Base-by-base conservation (phyloP, 169 alveolate species). In the Plasmodium inui region DNA sequence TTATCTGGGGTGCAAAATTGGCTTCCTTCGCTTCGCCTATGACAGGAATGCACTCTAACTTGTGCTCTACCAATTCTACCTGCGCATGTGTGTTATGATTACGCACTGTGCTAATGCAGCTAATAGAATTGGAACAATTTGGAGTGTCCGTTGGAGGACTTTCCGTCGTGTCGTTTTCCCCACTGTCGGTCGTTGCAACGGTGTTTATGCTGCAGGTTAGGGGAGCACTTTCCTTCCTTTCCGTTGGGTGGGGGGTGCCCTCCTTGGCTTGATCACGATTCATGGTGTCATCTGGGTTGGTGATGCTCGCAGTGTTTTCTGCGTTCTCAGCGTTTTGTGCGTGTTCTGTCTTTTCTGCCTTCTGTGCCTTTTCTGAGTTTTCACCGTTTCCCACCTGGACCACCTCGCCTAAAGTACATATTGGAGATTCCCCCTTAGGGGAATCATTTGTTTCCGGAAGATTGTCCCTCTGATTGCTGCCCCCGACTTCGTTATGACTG, bases 71-170 rank as follows among this genome's bases (percentile, higher is more conserved):
- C 50, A 76, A 0, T 37, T 44, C 34, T 76, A 76, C 83, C 17
- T 14, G 22, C 57, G 28, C 70, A 37, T 8, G 41, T 22, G n/a
- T 76, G 50, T 76, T 76, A 17, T 76, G 19, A 37, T 76, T 76
- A 76, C 28, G 28, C 57, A 22, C n/a, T 76, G 83, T 76, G 57
- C 57, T 76, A 37, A 76, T n/a, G 57, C 57, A 30, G 83, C 32
- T 76, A 39, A 37, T 44, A n/a, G 61, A 4, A 50, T 1, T 76
- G 57, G 6, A 76, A 14, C 12, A 19, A 73, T 73, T 73, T 30
- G 22, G 61, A 1, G 61, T 1, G 8, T 12, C 61, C 22, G 61
- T 3, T 50, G 22, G 61, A 7, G 61, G 61, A 17, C 22, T 50
- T 50, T 50, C 61, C 61, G 9, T 17, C 22, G 61, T 76, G 17